These are phyloP conservation scores for Clonostachys chloroleuca DNA, from an alignment of 2,329 filamentous ascomycete species.

Conservation along the genomic window DNA sequence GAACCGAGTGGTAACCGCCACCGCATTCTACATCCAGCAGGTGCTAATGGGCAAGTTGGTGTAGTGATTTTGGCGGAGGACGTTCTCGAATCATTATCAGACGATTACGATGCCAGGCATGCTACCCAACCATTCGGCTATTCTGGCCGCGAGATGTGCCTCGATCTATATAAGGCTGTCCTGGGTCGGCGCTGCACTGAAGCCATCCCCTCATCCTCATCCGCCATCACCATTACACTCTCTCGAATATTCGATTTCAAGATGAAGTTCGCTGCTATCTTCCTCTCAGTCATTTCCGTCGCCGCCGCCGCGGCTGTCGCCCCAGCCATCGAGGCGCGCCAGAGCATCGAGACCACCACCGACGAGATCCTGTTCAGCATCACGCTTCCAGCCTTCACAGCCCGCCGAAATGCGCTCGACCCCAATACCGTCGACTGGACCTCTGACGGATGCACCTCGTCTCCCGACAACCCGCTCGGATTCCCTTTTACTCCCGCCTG, in stretches of 20 bases:
- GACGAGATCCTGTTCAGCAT: constrained; percentile 41
- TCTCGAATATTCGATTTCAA: neutral
- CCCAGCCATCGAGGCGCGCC: constrained; percentile 8
- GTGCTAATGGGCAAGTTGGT: too few relatives aligned
- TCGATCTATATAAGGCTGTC: too few relatives aligned
- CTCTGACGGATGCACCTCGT: constrained; percentile 34
- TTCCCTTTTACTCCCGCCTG: constrained; percentile 39
- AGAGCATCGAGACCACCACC: constrained; percentile 22
- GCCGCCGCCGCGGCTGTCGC: constrained; percentile 14
- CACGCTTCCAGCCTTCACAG: constrained; percentile 33
- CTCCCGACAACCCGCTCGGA: constrained; percentile 36
- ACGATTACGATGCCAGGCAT: too few relatives aligned
- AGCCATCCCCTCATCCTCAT: too few relatives aligned
- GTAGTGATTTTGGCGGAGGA: too few relatives aligned
- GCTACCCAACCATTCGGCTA: too few relatives aligned
- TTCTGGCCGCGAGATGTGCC: too few relatives aligned
- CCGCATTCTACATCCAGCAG: too few relatives aligned
- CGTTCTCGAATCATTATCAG: too few relatives aligned
- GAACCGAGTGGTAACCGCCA: too few relatives aligned
- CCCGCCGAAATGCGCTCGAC: constrained; percentile 27
- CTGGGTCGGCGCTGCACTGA: too few relatives aligned
- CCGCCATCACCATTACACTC: too few relatives aligned
- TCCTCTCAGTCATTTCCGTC: constrained; percentile 13
- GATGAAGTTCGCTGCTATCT: constrained; percentile 22
- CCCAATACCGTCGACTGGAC: constrained; percentile 33